Conservation (phyloP, 352 stramenopile genomes). For the Globisporangium splendens region DNA sequence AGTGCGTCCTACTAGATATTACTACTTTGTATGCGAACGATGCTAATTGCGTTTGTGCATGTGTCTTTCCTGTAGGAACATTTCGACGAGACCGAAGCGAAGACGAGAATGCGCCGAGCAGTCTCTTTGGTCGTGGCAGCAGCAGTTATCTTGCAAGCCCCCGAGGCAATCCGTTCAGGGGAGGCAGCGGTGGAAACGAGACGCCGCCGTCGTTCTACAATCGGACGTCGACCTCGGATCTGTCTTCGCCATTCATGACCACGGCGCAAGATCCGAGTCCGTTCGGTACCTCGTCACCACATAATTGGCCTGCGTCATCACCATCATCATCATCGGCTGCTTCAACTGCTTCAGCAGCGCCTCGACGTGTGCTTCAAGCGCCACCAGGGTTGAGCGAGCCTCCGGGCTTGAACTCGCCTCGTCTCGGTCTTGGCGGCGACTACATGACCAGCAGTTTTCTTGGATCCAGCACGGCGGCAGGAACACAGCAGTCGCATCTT, state of each 20-base stretch:
- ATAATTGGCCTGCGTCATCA: conserved; percentile 18
- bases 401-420: conserved; percentile 2
- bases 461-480: not conserved
- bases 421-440: conserved; percentile 7
- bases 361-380: conserved; percentile 38
- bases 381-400: conserved; percentile 41
- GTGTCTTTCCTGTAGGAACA: not conserved
- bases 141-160: not conserved
- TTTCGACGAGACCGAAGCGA: conserved; percentile 12
- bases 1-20: conserved; percentile 20
- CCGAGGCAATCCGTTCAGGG: conserved; percentile 24
- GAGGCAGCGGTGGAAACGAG: conserved; percentile 10
- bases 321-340: conserved; percentile 10
- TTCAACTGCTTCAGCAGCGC: conserved; percentile 15
- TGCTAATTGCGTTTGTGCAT: not conserved
- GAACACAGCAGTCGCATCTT: not conserved
- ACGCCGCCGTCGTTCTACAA: conserved; percentile 8
- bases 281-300: conserved; percentile 1
- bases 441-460: conserved; percentile 3
- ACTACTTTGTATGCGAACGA: not conserved
- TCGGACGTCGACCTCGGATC: not conserved
- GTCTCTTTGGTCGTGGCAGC: conserved; percentile 8
- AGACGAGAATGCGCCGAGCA: conserved; percentile 4
- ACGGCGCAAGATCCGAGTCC: not conserved
- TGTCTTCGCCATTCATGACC: conserved; percentile 11